phyloP scores from a whole-genome alignment of 768 basidiomycete species.

The Termitomyces sp. region DNA sequence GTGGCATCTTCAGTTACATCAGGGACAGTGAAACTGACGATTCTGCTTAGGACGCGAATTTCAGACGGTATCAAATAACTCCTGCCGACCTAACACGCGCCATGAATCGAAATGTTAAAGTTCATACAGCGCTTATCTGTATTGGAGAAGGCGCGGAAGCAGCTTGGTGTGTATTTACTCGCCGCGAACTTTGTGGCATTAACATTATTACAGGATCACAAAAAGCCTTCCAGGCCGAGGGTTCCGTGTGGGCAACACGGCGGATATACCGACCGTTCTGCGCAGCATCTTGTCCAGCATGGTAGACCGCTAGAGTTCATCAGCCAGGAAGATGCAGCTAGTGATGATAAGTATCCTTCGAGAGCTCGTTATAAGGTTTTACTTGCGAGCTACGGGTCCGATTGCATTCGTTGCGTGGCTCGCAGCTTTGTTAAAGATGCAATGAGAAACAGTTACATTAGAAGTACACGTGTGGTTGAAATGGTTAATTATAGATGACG shows the following conservation, averaged over 20 bases:
- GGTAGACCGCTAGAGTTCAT: constrained; percentile 33
- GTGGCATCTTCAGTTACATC: neutral
- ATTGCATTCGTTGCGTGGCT: neutral
- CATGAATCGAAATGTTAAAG: constrained; percentile 58
- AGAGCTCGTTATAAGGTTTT: neutral
- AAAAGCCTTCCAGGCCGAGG: constrained; percentile 56
- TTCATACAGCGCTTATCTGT: constrained; percentile 62
- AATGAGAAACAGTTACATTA: neutral
- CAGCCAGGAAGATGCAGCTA: no score
- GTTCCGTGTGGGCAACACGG: constrained; percentile 54
- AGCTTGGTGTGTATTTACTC: constrained; percentile 38
- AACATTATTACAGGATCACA: constrained; percentile 40
- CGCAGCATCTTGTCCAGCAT: constrained; percentile 56
- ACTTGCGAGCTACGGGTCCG: neutral
- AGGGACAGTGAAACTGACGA: neutral
- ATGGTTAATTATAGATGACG: neutral
- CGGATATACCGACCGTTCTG: constrained; percentile 60
- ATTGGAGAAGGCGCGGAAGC: constrained; percentile 68
- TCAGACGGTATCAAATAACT: constrained; percentile 56
- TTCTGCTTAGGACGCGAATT: constrained; percentile 51
- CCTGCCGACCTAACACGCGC: constrained; percentile 50
- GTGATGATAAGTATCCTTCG: neutral
- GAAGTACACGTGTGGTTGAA: neutral
- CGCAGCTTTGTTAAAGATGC: neutral
- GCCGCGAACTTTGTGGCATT: neutral